phyloP scores from a whole-genome alignment of 495 filamentous ascomycete species.

The Jackrogersella multiformis region DNA sequence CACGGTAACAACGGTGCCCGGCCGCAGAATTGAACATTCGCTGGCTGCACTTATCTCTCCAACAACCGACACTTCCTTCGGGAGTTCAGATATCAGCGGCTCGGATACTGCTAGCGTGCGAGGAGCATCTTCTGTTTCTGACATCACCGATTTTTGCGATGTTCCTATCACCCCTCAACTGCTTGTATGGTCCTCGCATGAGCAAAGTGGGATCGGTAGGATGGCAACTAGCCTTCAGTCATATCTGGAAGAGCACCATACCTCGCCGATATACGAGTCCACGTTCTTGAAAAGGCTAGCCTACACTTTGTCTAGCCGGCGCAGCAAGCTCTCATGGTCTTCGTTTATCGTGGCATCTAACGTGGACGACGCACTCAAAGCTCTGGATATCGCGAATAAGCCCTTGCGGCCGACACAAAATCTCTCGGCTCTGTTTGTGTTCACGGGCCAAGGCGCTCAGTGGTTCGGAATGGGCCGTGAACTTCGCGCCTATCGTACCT shows the following conservation, averaged over 20 bases:
- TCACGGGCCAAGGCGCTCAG: conserved; percentile 52
- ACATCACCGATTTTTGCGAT: conserved; percentile 27
- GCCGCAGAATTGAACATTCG: conserved; percentile 11
- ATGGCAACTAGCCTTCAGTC: conserved; percentile 32
- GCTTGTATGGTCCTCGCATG: conserved; percentile 43
- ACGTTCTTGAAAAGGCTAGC: conserved; percentile 41
- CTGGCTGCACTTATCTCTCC: conserved; percentile 9
- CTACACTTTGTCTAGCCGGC: conserved; percentile 53
- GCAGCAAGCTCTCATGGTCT: conserved; percentile 52
- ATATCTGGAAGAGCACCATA: conserved; percentile 30
- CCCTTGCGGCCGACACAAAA: conserved; percentile 35
- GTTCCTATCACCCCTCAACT: conserved; percentile 36
- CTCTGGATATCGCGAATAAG: conserved; percentile 28
- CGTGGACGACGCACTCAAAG: conserved; percentile 12
- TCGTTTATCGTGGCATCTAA: conserved; percentile 48
- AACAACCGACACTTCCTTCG: conserved; percentile 21
- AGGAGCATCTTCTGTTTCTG: conserved; percentile 35
- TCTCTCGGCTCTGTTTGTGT: conserved; percentile 36
- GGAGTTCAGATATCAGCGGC: conserved; percentile 26
- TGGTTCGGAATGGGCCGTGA: conserved; percentile 61
- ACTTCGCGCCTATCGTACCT: conserved; percentile 45
- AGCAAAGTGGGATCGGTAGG: conserved; percentile 43
- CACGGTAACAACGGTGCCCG: conserved; percentile 26
- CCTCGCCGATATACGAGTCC: conserved; percentile 21
- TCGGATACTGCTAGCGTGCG: conserved; percentile 32